Percentiles rank a stretch among this genome's conserved stretches.
Conservation (phyloP, 2,329 filamentous ascomycete genomes). For the Cryphonectria parasitica region DNA sequence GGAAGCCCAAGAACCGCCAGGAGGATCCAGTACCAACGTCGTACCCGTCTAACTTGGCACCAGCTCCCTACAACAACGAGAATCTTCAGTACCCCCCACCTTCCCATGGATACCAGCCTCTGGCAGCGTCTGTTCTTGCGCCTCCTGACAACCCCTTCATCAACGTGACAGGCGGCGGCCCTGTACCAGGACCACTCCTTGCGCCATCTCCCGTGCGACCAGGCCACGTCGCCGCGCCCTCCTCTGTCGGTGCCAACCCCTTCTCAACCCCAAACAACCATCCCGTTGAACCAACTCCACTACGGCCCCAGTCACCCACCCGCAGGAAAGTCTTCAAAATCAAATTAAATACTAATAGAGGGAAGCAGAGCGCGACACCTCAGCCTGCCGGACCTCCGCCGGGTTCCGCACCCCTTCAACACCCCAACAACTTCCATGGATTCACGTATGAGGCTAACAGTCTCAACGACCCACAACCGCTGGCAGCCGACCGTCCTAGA, state of each 20-base stretch:
- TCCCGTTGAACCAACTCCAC: conserved; percentile 19
- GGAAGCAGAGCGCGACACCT: conserved; percentile 21
- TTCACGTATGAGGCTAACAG: conserved; percentile 24
- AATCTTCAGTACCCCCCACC: conserved; percentile 5
- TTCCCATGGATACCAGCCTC: conserved; percentile 14
- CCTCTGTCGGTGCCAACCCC: conserved; percentile 28
- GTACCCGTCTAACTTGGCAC: conserved; percentile 20
- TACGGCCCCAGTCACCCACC: conserved; percentile 21
- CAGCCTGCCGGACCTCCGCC: conserved; percentile 23
- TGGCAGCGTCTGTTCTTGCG: conserved; percentile 21
- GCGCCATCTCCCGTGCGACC: conserved; percentile 26
- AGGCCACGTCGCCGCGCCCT: conserved; percentile 19
- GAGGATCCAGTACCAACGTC: conserved; percentile 24
- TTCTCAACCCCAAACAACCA: conserved; percentile 28
- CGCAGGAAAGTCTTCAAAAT: conserved; percentile 26
- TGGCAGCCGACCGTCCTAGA: conserved; percentile 18
- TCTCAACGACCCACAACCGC: conserved; percentile 15
- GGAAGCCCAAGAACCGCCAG: conserved; percentile 29
- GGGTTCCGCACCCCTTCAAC: conserved; percentile 23
- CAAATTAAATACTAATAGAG: conserved; percentile 25
- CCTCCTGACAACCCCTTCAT: conserved; percentile 27
- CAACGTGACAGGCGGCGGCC: conserved; percentile 29
- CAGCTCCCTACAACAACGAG: not conserved
- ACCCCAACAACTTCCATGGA: conserved; percentile 26
- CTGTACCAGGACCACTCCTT: conserved; percentile 24